Conservation (phyloP, 805 yeast genomes). For the Metschnikowia reukaufii region DNA sequence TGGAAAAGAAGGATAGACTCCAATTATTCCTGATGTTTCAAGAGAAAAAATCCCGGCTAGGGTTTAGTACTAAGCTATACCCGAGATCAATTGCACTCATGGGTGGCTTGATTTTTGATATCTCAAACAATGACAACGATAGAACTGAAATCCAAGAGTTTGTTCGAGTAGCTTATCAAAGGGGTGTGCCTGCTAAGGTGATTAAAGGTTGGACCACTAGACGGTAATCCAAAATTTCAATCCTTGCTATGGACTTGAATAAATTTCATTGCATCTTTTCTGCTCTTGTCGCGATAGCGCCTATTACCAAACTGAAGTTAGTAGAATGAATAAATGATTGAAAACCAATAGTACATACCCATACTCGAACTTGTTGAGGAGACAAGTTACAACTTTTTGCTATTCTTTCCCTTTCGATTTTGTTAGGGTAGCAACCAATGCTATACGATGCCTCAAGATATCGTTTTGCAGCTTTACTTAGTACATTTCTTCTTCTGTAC, state of each 20-base stretch:
- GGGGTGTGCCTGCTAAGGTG: conserved; percentile 10
- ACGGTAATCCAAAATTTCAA: background rate
- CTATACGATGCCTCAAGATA: too few relatives aligned
- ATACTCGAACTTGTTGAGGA: conserved; percentile 31
- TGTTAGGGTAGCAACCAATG: conserved; percentile 23
- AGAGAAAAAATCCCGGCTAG: conserved; percentile 17
- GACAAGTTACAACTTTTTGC: conserved; percentile 29
- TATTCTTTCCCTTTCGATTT: conserved; percentile 26
- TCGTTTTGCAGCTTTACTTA: too few relatives aligned
- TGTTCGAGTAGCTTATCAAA: conserved; percentile 8
- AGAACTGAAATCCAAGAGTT: conserved; percentile 18
- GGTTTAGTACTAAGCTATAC: conserved; percentile 19
- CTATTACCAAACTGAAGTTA: conserved; percentile 29
- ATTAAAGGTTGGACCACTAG: conserved; percentile 6
- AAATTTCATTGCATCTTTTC: conserved; percentile 6
- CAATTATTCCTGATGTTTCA: conserved; percentile 21
- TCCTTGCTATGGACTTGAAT: conserved; percentile 5
- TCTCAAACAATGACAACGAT: conserved; percentile 13
- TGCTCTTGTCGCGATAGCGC: conserved; percentile 26
- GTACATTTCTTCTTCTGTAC: too few relatives aligned
- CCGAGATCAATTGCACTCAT: conserved; percentile 14
- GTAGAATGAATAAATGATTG: conserved; percentile 4
- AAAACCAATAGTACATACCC: conserved; percentile 26
- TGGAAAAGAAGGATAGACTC: conserved; percentile 22
- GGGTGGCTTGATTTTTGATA: conserved; percentile 14